Conservation (phyloP, 2,329 filamentous ascomycete genomes). For the Colletotrichum sp. region DNA sequence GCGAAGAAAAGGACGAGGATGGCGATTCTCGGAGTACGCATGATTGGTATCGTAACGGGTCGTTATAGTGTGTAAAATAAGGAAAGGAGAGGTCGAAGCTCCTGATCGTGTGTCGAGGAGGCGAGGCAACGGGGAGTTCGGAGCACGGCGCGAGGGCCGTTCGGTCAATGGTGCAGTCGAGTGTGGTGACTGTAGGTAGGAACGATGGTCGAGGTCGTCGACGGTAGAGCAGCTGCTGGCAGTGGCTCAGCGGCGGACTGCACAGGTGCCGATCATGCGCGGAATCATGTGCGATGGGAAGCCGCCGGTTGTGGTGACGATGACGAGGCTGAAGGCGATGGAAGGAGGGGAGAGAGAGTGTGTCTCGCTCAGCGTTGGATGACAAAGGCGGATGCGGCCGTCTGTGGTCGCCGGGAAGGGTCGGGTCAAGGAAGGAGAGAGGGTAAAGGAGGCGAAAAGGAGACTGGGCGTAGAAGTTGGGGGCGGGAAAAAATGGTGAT, state of each 20-base stretch:
- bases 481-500: background rate
- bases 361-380: background rate
- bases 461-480: background rate
- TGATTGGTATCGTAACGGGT: conserved; percentile 34
- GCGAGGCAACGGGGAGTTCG: background rate
- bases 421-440: background rate
- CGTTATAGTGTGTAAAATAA: background rate
- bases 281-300: conserved; percentile 3
- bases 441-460: background rate
- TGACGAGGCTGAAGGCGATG: background rate
- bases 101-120: background rate
- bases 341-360: background rate
- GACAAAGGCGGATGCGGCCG: background rate
- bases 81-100: background rate
- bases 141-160: background rate
- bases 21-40: conserved; percentile 60
- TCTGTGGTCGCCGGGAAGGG: background rate
- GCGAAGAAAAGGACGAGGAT: conserved; percentile 60
- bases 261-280: conserved; percentile 6
- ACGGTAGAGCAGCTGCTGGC: conserved; percentile 4
- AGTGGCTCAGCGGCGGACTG: conserved; percentile 18
- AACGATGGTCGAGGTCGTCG: background rate
- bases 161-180: background rate
- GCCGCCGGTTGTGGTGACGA: background rate
- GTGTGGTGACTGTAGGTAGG: background rate